Evolutionary conservation across 2,329 filamentous ascomycete species (phyloP).

Genomic region (Aotearoamyces nothofagi): DNA sequence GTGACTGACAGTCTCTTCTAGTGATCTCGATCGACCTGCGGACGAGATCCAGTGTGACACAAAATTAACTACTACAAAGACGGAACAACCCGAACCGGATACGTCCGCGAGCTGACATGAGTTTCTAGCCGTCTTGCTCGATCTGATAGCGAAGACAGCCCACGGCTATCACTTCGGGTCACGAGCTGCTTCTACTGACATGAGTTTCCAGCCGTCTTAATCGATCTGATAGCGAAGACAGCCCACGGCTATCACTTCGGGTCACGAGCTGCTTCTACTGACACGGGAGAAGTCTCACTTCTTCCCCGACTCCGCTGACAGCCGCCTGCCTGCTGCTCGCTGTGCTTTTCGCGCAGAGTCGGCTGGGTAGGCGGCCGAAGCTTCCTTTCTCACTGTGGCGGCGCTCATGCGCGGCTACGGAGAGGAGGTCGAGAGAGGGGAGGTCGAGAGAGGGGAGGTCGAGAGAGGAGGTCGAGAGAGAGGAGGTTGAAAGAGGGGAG

Average conservation of each 20-base stretch:
- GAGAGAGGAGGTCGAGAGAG: background rate
- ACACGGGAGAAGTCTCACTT: too few relatives aligned
- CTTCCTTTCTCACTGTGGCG: background rate
- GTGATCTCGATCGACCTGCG: too few relatives aligned
- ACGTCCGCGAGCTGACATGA: too few relatives aligned
- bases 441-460: background rate
- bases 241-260: background rate
- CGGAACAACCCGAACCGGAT: too few relatives aligned
- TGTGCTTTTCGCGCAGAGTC: too few relatives aligned
- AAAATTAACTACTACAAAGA: too few relatives aligned
- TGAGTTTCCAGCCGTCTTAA: background rate
- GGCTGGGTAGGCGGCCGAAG: too few relatives aligned
- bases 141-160: background rate
- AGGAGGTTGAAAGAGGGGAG: too few relatives aligned
- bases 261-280: background rate
- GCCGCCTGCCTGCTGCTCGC: background rate
- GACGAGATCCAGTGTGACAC: too few relatives aligned
- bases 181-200: background rate
- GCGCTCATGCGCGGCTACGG: background rate
- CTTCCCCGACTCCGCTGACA: background rate
- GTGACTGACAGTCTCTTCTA: too few relatives aligned
- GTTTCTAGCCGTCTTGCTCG: background rate
- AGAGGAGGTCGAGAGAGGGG: background rate
- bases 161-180: background rate
- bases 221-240: background rate